These are phyloP conservation scores for Alternaria triticimaculans DNA, from an alignment of 2,329 filamentous ascomycete species.

Conservation along the genomic window DNA sequence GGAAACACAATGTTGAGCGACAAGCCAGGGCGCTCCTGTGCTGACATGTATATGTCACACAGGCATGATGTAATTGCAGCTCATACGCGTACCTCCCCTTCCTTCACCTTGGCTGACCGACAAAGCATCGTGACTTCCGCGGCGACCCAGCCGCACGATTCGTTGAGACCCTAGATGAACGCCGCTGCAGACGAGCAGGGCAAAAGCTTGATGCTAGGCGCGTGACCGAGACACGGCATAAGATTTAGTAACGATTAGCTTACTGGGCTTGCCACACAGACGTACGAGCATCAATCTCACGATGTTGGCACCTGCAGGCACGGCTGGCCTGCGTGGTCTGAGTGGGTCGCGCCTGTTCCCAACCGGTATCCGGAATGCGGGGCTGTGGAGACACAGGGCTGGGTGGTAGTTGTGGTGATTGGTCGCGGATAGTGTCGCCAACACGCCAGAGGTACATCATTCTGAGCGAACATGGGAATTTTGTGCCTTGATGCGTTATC, in stretches of 20 bases:
- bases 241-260: background rate
- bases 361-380: constrained; percentile 2
- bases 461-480: constrained; percentile 5
- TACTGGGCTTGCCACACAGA: background rate
- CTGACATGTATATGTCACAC: constrained; percentile 1
- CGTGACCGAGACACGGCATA: background rate
- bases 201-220: background rate
- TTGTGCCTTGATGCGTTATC: background rate
- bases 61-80: constrained; percentile 14
- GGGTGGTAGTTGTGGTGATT: background rate
- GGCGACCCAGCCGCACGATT: background rate
- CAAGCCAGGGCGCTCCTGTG: background rate
- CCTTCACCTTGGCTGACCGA: constrained; percentile 7
- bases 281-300: background rate
- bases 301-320: constrained; percentile 6
- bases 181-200: background rate
- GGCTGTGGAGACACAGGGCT: constrained; percentile 1
- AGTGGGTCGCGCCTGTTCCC: background rate
- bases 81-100: constrained; percentile 7
- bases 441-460: constrained; percentile 7
- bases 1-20: background rate
- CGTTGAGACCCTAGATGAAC: background rate
- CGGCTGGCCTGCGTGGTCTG: background rate
- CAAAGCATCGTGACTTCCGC: constrained; percentile 13
- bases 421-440: background rate